Base-by-base conservation (phyloP, 192 early-diverging fungal genomes). In the Diversispora eburnea region DNA sequence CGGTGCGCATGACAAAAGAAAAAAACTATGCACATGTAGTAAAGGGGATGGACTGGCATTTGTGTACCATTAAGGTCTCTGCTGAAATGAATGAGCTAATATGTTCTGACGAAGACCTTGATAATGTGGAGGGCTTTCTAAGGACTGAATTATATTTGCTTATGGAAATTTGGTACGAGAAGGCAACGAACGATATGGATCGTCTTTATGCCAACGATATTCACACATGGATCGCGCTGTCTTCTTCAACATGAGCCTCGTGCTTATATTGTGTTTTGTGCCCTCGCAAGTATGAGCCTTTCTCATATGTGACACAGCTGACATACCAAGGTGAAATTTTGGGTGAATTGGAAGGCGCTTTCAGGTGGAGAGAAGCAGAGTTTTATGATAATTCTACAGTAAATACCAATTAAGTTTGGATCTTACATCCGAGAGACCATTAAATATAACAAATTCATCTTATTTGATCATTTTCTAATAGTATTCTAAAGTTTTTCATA, bases 121-220 rank as follows among this genome's bases (percentile, higher is more conserved):
- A 63, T 13, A 17, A 41, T 43, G 5, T 63, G 6, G 17, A 19
- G 15, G 61, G 43, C 42, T 63, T 43, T 12, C 3, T 0, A 63
- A 63, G 43, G 17, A 63, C 7, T 8, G 43, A 41, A 17, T 0
- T 46, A 17, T 63, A 63, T 43, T 41, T 4, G 13, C 33, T 46
- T n/a, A 63, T 63, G 61, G 61, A 41, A 41, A 43, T 63, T 10
- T 63, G 42, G 61, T 3, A 63, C 4, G 42, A 0, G 8, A 33
- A 63, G 17, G 17, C 33, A 63, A 46, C 42, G 33, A 17, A 17
- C 42, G 3, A 25, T 3, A 62, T 62, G 60, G 60, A 43, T 41
- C 42, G 39, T n/a, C 42, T 62, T 43, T 41, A 19, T 8, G 61
- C 61, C 33, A 63, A 63, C 43, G 61, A 63, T 46, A 63, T 63